Evolutionary conservation across 2,329 filamentous ascomycete genomes (phyloP).

Genomic region (Raffaelea ambrosiae): DNA sequence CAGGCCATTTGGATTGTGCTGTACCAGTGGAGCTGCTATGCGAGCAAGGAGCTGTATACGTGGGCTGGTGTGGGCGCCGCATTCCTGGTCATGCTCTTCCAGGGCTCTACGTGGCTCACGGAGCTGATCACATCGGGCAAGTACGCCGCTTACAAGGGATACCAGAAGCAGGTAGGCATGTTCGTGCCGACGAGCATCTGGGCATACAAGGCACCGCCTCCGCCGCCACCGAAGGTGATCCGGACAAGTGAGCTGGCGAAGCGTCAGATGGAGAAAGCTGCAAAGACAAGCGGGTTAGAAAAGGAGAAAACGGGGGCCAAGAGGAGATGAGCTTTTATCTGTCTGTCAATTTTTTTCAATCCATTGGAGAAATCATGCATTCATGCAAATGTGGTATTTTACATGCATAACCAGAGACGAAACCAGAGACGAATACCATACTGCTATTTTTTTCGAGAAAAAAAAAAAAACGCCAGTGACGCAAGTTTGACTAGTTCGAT

Average conservation of each 20-base stretch:
- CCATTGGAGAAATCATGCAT: too few species aligned
- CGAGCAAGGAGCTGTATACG: slow-evolving; percentile 61
- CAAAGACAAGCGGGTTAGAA: slow-evolving; percentile 7
- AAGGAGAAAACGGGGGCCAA: slow-evolving; percentile 7
- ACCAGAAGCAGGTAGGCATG: slow-evolving; percentile 73
- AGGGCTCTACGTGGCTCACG: slow-evolving; percentile 80
- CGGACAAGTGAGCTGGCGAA: slow-evolving; percentile 42
- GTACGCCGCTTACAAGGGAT: slow-evolving; percentile 80
- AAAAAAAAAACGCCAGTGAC: background rate
- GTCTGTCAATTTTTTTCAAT: too few species aligned
- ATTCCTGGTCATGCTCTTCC: slow-evolving; percentile 71
- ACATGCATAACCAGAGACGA: background rate
- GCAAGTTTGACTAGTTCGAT: too few species aligned
- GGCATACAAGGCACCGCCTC: slow-evolving; percentile 32
- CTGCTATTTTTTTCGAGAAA: background rate
- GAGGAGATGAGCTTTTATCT: too few species aligned
- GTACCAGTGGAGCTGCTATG: slow-evolving; percentile 80
- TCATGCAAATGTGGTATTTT: background rate
- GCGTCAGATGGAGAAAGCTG: slow-evolving; percentile 32
- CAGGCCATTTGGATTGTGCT: slow-evolving; percentile 82
- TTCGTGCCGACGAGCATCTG: slow-evolving; percentile 59
- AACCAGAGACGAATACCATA: background rate
- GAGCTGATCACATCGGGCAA: slow-evolving; percentile 73
- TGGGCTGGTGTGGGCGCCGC: slow-evolving; percentile 69
- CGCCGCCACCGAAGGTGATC: slow-evolving; percentile 34